Conservation (phyloP, 371 early-diverging fungal genomes). For the Mortierella polycephala region DNA sequence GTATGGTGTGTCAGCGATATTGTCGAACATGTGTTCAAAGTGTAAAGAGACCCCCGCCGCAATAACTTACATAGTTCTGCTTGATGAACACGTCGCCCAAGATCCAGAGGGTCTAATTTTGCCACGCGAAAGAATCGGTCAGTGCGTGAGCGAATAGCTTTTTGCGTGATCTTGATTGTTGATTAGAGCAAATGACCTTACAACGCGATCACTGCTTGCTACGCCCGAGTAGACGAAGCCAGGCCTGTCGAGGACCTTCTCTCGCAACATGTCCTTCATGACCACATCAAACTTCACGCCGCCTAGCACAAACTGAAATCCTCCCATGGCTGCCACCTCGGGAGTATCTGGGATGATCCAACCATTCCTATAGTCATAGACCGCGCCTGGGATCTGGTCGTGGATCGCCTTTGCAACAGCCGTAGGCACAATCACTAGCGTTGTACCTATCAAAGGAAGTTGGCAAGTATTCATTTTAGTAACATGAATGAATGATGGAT, state of each 20-base stretch:
- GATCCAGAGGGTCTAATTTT: slow-evolving; percentile 37
- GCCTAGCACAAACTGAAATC: slow-evolving; percentile 27
- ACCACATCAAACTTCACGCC: slow-evolving; percentile 49
- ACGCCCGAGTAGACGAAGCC: slow-evolving; percentile 50
- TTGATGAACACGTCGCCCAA: slow-evolving; percentile 60
- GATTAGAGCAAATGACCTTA: slow-evolving; percentile 8
- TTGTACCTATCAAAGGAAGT: slow-evolving; percentile 27
- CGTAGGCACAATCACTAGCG: slow-evolving; percentile 51
- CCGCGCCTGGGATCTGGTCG: slow-evolving; percentile 58
- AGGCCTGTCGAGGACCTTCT: slow-evolving; percentile 26
- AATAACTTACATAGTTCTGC: slow-evolving; percentile 56
- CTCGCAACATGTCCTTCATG: slow-evolving; percentile 52
- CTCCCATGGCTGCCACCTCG: slow-evolving; percentile 24
- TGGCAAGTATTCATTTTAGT: too few relatives aligned
- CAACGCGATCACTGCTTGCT: slow-evolving; percentile 34
- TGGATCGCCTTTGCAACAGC: slow-evolving; percentile 57
- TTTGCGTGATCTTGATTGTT: too few relatives aligned
- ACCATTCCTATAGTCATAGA: slow-evolving; percentile 52
- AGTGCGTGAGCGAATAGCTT: too few relatives aligned
- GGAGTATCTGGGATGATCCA: slow-evolving; percentile 63
- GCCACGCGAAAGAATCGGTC: too few relatives aligned
- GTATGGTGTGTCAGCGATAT: too few relatives aligned
- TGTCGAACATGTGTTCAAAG: too few relatives aligned
- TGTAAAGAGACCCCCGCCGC: too few relatives aligned
- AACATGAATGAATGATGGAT: too few relatives aligned